phyloP scores from a whole-genome alignment of 352 stramenopile genomes.

The Phytopythium helicoides region DNA sequence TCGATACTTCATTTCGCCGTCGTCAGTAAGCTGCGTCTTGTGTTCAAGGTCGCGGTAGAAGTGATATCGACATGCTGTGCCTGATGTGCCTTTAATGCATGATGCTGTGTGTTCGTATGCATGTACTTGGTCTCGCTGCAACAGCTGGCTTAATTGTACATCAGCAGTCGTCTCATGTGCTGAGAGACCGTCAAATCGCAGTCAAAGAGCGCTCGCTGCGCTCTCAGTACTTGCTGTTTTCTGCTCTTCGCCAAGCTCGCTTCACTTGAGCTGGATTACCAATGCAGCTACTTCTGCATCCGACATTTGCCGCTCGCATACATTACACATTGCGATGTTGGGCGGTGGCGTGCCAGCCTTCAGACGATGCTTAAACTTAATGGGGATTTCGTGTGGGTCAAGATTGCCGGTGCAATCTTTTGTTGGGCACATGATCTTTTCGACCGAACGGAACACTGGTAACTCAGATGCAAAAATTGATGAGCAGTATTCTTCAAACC shows the following conservation, averaged over 20 bases:
- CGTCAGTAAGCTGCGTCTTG: conserved; percentile 3
- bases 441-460: conserved; percentile 2
- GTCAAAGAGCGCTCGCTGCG: too few relatives aligned
- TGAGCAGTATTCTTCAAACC: conserved; percentile 20
- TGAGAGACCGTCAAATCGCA: conserved; percentile 12
- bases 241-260: conserved; percentile 9
- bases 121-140: conserved; percentile 18
- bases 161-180: conserved; percentile 6
- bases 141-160: conserved; percentile 15
- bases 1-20: conserved; percentile 14
- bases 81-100: conserved; percentile 13
- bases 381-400: background rate
- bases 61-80: conserved; percentile 21
- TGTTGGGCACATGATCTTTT: background rate
- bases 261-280: conserved; percentile 6
- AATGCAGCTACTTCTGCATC: conserved; percentile 3
- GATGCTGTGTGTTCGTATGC: conserved; percentile 12
- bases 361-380: conserved; percentile 15
- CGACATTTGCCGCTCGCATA: conserved; percentile 5
- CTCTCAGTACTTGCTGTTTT: conserved; percentile 2
- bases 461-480: conserved; percentile 21
- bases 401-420: background rate
- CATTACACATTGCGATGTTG: background rate
- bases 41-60: conserved; percentile 16
- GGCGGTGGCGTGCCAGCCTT: background rate